Base-by-base conservation (phyloP, 306 rosid species). In the Sophora flavescens region DNA sequence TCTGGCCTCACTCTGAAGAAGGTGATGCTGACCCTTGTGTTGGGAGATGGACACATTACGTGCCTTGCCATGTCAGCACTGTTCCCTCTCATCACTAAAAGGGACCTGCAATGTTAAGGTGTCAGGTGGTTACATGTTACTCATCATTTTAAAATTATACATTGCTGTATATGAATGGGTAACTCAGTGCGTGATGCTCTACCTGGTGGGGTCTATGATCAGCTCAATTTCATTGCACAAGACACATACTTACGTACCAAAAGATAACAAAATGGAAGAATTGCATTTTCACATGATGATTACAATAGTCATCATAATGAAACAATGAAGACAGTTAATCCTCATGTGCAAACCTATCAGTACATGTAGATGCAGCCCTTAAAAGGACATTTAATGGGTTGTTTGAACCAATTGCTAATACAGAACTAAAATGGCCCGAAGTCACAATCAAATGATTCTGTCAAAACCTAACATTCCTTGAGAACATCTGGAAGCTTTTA, bases 41-140 rank as follows among this genome's bases (percentile, higher is more conserved):
- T 79, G 11, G 93, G 90, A 53, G 94, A 91, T 16, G 97, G 96
- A 75, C 97, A 93, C 91, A 93, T 96, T 66, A 96, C 99, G n/a
- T 96, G 99, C 68, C 98, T 87, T 41, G 99, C 97, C 92, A 86
- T 93, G 82, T 96, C 99, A 56, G 93, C 91, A 71, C 99, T 93
- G 89, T 96, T 91, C 72, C 99, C 99, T 73, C 99, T 96, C 99
- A 93, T 89, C 77, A 93, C 98, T 16, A 96, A 14, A 68, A 96
- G 91, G 47, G 97, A 91, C 84, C 99, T 96, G 86, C 76, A 83
- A 60, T 60, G 47, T 35, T 8, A 22, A 81, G 57, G 11, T 12
- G 33, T 44, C 18, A 42, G 1, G 39, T 61, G 54, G 52, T 39
- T 35, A 33, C 33, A 50, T 28, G 8, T 33, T 62, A 52, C 58